These are phyloP conservation scores for Pseudogymnoascus sp. DNA, from an alignment of 2,329 filamentous ascomycete species.

Conservation along the genomic window DNA sequence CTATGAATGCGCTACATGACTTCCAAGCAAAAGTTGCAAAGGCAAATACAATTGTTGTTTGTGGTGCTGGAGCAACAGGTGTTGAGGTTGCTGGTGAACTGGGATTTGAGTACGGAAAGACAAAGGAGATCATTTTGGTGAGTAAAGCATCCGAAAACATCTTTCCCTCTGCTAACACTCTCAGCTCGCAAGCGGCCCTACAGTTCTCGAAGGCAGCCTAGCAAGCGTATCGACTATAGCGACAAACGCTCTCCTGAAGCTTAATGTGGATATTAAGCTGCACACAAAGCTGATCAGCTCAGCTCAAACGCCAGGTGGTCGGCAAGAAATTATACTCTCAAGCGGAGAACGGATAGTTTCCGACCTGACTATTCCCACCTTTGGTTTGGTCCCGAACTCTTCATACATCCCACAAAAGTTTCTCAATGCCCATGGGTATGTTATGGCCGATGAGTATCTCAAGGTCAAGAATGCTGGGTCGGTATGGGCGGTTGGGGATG, in stretches of 20 bases:
- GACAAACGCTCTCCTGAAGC: conserved; percentile 41
- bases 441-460: conserved; percentile 43
- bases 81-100: conserved; percentile 29
- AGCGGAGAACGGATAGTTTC: conserved; percentile 41
- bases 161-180: neutral
- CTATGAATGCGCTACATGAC: conserved; percentile 18
- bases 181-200: conserved; percentile 27
- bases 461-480: conserved; percentile 35
- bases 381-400: conserved; percentile 48
- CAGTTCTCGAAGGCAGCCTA: conserved; percentile 20
- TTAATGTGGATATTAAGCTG: conserved; percentile 41
- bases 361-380: conserved; percentile 49
- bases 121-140: conserved; percentile 25
- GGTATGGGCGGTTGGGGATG: conserved; percentile 25
- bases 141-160: neutral
- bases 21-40: conserved; percentile 19
- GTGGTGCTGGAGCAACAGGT: conserved; percentile 29
- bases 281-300: conserved; percentile 35
- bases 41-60: conserved; percentile 27
- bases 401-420: conserved; percentile 41
- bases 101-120: conserved; percentile 23
- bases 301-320: conserved; percentile 34
- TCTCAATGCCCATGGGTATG: conserved; percentile 38
- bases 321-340: conserved; percentile 42
- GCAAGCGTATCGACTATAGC: conserved; percentile 20